A percentile compares a stretch with the other conserved stretches of the same genome.
These are phyloP conservation scores for Hypsizygus marmoreus DNA, from an alignment of 768 basidiomycete genomes.

Conservation along the genomic window DNA sequence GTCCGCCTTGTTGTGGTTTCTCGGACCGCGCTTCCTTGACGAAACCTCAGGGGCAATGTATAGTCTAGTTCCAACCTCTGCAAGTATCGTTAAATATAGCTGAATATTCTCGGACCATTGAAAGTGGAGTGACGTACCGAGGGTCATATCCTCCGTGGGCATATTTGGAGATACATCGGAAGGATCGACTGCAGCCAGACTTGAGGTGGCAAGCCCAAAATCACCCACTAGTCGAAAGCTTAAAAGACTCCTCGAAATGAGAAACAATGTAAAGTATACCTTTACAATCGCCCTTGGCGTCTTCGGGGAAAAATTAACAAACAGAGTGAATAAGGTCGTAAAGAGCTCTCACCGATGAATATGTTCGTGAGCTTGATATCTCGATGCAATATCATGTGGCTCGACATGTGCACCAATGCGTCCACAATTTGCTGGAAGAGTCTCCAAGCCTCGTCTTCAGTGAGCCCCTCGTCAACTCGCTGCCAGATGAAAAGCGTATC, in stretches of 20 bases:
- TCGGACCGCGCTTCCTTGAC: slow-evolving; percentile 59
- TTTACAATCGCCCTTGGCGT: slow-evolving; percentile 85
- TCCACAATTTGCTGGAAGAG: slow-evolving; percentile 89
- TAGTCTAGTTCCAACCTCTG: slow-evolving; percentile 87
- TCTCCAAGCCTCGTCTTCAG: slow-evolving; percentile 86
- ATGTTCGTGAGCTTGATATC: slow-evolving; percentile 95
- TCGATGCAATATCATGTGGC: slow-evolving; percentile 81
- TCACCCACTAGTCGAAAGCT: slow-evolving; percentile 67
- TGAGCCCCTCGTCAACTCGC: slow-evolving; percentile 78
- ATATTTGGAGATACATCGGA: slow-evolving; percentile 58
- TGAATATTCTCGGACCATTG: neutral
- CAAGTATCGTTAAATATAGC: neutral
- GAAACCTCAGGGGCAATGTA: slow-evolving; percentile 95
- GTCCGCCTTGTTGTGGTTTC: slow-evolving; percentile 87
- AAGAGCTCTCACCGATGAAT: slow-evolving; percentile 67
- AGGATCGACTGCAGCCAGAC: slow-evolving; percentile 76
- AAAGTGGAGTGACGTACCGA: slow-evolving; percentile 45
- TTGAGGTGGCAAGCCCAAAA: slow-evolving; percentile 88
- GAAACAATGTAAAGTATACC: slow-evolving; percentile 33
- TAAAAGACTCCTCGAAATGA: neutral
- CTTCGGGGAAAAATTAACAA: slow-evolving; percentile 33
- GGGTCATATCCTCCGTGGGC: slow-evolving; percentile 69
- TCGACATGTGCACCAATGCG: slow-evolving; percentile 87
- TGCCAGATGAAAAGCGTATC: slow-evolving; percentile 22
- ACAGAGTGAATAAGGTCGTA: slow-evolving; percentile 15